Base-by-base conservation (phyloP, 2,329 filamentous ascomycete genomes). In the Alternaria postmessia region DNA sequence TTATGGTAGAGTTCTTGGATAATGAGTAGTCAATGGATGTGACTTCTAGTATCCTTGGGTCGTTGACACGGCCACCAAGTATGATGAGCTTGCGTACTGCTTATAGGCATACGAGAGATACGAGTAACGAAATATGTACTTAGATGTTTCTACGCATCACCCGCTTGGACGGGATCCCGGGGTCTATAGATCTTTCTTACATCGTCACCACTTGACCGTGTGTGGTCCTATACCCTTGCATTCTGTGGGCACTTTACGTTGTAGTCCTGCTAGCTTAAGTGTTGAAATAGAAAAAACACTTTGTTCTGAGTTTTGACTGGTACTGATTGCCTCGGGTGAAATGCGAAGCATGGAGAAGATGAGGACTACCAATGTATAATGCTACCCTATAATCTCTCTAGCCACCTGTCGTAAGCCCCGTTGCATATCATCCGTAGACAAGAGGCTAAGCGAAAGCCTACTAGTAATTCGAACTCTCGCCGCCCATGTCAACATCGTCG, bases 1-100 rank as follows among this genome's bases (percentile, higher is more conserved):
- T 99, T 7, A 97, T 97, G 92, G 90, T 99, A 68, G 95, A 97
- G 78, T 96, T 93, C 73, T 59, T 74, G 11, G 75, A 77, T n/a
- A 55, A 43, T n/a, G 62, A 65, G 38, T 65, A 63, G 36, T 36
- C 30, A 14, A n/a, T 9, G n/a, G 5, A 39, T 20, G 3, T 39
- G 36, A 39, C 36, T 20, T 20, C n/a, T n/a, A n/a, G n/a, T 20
- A 39, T 20, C 36, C 36, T 8, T 8, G 7, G 36, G n/a, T 39
- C n/a, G n/a, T 39, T 18, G 36, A 18, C 7, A 18, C 36, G 36
- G n/a, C 36, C 36, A 39, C 5, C 20, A 18, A 5, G 30, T 3
- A 49, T 22, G 20, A 36, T 4, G 46, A 32, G 18, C 20, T 36
- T 18, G 34, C 20, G 20, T 34, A 18, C 5, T 22, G 16, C 28